These are phyloP conservation scores for Edaphochlamys debaryana DNA, from an alignment of 139 green algal species.

Conservation along the genomic window DNA sequence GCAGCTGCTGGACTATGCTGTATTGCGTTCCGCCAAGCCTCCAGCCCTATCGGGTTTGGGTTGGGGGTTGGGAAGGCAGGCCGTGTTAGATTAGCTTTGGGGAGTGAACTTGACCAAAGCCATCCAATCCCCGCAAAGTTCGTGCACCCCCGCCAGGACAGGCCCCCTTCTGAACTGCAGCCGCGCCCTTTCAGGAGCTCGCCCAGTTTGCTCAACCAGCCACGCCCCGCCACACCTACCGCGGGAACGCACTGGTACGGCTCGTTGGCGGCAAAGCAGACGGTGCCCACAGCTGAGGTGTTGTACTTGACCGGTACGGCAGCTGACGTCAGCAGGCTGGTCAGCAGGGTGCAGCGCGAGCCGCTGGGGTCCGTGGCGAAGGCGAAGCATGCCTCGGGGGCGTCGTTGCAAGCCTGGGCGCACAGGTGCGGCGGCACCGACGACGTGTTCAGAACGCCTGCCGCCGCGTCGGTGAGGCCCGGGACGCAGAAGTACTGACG, in stretches of 20 bases:
- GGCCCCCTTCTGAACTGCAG: too few species aligned
- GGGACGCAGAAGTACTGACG: background rate
- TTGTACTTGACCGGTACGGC: background rate
- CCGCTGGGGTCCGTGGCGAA: background rate
- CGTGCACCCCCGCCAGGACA: too few species aligned
- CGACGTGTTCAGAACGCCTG: background rate
- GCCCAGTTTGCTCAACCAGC: too few species aligned
- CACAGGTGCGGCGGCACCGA: background rate
- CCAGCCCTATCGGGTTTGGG: slow-evolving; percentile 1
- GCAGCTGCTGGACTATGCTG: too few species aligned
- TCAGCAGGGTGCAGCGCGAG: background rate
- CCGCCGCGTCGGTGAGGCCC: background rate
- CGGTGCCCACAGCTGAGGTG: background rate
- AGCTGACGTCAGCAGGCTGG: background rate
- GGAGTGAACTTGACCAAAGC: background rate
- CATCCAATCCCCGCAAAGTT: too few species aligned
- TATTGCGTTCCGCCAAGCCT: too few species aligned
- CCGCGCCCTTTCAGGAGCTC: too few species aligned
- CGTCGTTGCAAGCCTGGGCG: background rate
- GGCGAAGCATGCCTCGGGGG: background rate
- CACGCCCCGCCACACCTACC: too few species aligned
- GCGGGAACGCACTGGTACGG: background rate
- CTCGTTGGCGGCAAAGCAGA: background rate
- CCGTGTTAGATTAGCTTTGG: too few species aligned
- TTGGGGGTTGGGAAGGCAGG: too few species aligned